A percentile compares a stretch with the other conserved stretches of the same genome.
phyloP scores from a whole-genome alignment of 306 rosid genomes.

The Cicer cuneatum region DNA sequence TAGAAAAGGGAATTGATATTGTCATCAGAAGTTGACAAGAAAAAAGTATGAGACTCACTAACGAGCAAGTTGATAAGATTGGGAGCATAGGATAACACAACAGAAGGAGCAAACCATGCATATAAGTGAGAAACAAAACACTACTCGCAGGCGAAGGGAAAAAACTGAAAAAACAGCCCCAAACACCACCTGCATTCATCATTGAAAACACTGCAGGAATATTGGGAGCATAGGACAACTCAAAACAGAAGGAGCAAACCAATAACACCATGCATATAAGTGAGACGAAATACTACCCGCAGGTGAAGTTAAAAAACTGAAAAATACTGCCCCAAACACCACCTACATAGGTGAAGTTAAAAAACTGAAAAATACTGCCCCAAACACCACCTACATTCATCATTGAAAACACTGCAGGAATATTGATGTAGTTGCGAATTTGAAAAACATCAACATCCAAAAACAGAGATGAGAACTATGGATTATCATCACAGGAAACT shows the following conservation, averaged over 20 bases:
- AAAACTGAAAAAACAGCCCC: neutral
- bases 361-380: neutral
- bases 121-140: neutral
- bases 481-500: neutral
- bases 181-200: constrained; percentile 6
- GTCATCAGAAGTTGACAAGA: neutral
- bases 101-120: neutral
- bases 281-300: neutral
- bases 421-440: constrained; percentile 9
- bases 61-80: neutral
- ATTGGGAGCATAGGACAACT: neutral
- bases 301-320: neutral
- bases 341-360: neutral
- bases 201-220: too few species aligned
- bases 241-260: neutral
- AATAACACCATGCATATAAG: neutral
- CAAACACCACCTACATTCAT: constrained; percentile 4
- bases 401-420: constrained; percentile 36
- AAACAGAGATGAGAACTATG: constrained; percentile 1
- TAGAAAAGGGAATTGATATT: neutral
- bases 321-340: constrained; percentile 20
- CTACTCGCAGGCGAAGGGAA: neutral
- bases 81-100: neutral
- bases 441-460: neutral
- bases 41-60: neutral